A percentile compares a stretch with the other conserved stretches of the same genome.
Evolutionary conservation across 768 basidiomycete species (phyloP).

Genomic region (Russula sp.): DNA sequence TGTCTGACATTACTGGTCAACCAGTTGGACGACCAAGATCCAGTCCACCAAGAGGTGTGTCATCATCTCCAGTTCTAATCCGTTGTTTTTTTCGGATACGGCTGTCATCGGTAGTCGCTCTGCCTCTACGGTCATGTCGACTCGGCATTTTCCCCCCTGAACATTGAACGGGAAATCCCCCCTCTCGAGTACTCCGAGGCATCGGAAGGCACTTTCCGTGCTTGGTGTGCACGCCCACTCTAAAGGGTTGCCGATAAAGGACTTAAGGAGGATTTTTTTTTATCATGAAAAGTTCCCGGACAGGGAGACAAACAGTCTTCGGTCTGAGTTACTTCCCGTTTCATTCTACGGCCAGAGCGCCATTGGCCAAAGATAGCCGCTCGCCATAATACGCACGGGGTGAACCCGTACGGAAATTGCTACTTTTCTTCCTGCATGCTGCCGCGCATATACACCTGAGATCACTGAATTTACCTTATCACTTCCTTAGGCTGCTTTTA

Average conservation of each 20-base stretch:
- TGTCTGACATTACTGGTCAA: conserved; percentile 82
- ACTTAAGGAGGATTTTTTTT: not conserved
- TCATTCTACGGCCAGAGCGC: conserved; percentile 8
- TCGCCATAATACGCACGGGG: not conserved
- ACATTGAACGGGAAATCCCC: not conserved
- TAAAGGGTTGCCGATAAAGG: conserved; percentile 1
- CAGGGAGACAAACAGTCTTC: not conserved
- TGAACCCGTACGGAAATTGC: not conserved
- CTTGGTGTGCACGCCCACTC: not conserved
- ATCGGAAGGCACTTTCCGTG: not conserved
- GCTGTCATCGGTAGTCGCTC: not conserved
- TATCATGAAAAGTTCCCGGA: not conserved
- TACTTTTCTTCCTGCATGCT: not conserved
- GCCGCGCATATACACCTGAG: not conserved
- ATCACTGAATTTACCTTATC: conserved; percentile 23
- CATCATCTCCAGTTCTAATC: not conserved
- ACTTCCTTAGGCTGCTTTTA: conserved; percentile 75
- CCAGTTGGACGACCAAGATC: conserved; percentile 72
- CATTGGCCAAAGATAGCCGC: not conserved
- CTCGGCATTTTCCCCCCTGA: not conserved
- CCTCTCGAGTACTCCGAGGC: conserved; percentile 3
- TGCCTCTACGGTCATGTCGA: not conserved
- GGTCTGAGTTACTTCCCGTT: conserved; percentile 3
- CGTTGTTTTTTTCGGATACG: conserved; percentile 1
- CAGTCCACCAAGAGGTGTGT: conserved; percentile 81